phyloP scores from a whole-genome alignment of 371 early-diverging fungal genomes.

The Fennellomyces sp. region DNA sequence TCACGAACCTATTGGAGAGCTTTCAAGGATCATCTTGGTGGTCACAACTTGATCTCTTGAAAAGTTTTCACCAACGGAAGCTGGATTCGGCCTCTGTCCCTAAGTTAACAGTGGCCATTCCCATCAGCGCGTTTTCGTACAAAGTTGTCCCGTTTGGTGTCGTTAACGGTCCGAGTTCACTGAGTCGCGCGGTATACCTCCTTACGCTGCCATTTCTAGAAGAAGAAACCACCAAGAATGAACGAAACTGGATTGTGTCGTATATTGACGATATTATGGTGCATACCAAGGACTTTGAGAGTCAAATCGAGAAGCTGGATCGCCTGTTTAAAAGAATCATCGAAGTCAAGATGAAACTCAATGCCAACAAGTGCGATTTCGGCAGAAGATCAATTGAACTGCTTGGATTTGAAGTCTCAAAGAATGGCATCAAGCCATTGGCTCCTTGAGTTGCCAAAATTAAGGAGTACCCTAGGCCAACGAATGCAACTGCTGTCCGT shows the following conservation, averaged over 20 bases:
- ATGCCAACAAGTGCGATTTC: not conserved
- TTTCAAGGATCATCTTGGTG: too few relatives aligned
- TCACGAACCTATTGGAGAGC: too few relatives aligned
- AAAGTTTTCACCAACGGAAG: conserved; percentile 3
- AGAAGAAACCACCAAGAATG: too few relatives aligned
- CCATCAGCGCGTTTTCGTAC: conserved; percentile 13
- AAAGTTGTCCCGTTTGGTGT: conserved; percentile 19
- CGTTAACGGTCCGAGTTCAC: conserved; percentile 13
- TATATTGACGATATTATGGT: conserved; percentile 6
- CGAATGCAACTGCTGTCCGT: not conserved
- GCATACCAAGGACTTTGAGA: not conserved
- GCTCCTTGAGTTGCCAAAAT: not conserved
- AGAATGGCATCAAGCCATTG: not conserved
- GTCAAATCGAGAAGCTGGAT: not conserved
- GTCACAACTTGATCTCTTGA: conserved; percentile 9
- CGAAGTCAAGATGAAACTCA: not conserved
- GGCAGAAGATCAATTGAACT: not conserved
- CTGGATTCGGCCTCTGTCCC: not conserved
- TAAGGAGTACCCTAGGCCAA: not conserved
- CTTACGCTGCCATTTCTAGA: conserved; percentile 1
- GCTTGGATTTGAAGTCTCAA: not conserved
- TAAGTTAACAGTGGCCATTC: conserved; percentile 11
- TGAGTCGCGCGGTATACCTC: conserved; percentile 13
- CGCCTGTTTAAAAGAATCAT: not conserved
- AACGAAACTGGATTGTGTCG: not conserved